phyloP scores from a whole-genome alignment of 768 basidiomycete species.

The Piloderma croceum region DNA sequence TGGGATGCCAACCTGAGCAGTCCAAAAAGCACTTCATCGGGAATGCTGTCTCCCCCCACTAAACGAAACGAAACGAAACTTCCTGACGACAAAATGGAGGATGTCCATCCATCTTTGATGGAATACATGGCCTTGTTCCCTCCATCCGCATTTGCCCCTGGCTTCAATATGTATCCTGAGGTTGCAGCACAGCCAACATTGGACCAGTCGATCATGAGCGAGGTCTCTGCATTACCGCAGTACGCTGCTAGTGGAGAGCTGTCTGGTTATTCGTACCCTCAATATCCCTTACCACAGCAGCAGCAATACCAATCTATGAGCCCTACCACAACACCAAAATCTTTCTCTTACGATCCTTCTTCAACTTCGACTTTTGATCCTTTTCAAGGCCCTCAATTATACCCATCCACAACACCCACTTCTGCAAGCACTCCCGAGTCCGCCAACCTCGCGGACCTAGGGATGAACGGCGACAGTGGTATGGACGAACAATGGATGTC shows the following conservation, averaged over 20 bases:
- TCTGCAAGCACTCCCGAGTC: slow-evolving; percentile 13
- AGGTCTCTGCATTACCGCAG: slow-evolving; percentile 5
- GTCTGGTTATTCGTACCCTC: slow-evolving; percentile 6
- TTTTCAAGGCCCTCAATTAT: not conserved
- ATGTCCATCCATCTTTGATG: slow-evolving; percentile 19
- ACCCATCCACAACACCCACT: not conserved
- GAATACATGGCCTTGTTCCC: slow-evolving; percentile 40
- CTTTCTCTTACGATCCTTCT: not conserved
- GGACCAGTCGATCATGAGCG: slow-evolving; percentile 21
- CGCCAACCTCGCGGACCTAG: slow-evolving; percentile 37
- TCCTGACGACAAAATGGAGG: not conserved
- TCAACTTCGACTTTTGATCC: not conserved
- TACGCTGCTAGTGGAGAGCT: slow-evolving; percentile 7
- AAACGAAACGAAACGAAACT: too few relatives aligned
- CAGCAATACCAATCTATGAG: not conserved
- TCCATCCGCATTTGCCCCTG: slow-evolving; percentile 31
- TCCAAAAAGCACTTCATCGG: not conserved
- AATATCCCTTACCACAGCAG: slow-evolving; percentile 3
- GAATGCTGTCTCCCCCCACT: too few relatives aligned
- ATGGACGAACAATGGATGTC: slow-evolving; percentile 64
- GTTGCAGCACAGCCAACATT: slow-evolving; percentile 27
- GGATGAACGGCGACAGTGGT: slow-evolving; percentile 50
- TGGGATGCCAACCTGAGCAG: not conserved
- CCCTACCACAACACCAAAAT: slow-evolving; percentile 2
- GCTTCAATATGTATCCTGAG: slow-evolving; percentile 9